Evolutionary conservation across 805 yeast species (phyloP).

Genomic region (Saccharomyces mikatae): DNA sequence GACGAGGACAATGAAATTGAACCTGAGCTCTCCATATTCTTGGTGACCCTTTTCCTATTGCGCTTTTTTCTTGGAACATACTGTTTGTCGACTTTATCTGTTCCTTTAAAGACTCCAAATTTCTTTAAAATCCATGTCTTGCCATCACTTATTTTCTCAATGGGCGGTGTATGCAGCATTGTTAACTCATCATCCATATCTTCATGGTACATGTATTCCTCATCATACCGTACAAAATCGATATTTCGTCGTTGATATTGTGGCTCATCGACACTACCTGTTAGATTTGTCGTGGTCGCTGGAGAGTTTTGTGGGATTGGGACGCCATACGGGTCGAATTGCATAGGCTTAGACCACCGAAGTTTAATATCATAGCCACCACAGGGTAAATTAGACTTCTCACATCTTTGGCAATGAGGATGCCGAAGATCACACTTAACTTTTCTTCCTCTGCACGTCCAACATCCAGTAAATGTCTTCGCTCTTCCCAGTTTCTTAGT

Average conservation of each 20-base stretch:
- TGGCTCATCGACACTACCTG: conserved; percentile 31
- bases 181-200: conserved; percentile 68
- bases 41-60: conserved; percentile 1
- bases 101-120: conserved; percentile 62
- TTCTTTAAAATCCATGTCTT: conserved; percentile 61
- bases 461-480: conserved; percentile 82
- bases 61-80: conserved; percentile 13
- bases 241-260: conserved; percentile 63
- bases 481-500: conserved; percentile 32
- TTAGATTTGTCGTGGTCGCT: conserved; percentile 14
- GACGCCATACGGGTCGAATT: conserved; percentile 40
- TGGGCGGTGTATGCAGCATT: conserved; percentile 39
- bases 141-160: conserved; percentile 33
- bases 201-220: conserved; percentile 61
- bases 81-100: conserved; percentile 17
- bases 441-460: conserved; percentile 75
- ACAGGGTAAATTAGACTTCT: conserved; percentile 57
- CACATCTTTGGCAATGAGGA: conserved; percentile 69
- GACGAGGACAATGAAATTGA: not conserved
- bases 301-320: conserved; percentile 2
- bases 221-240: conserved; percentile 66
- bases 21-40: not conserved
- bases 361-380: conserved; percentile 79
- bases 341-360: conserved; percentile 58
- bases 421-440: conserved; percentile 68